Conservation (phyloP, 371 early-diverging fungal genomes). For the Chytridium lagenaria region DNA sequence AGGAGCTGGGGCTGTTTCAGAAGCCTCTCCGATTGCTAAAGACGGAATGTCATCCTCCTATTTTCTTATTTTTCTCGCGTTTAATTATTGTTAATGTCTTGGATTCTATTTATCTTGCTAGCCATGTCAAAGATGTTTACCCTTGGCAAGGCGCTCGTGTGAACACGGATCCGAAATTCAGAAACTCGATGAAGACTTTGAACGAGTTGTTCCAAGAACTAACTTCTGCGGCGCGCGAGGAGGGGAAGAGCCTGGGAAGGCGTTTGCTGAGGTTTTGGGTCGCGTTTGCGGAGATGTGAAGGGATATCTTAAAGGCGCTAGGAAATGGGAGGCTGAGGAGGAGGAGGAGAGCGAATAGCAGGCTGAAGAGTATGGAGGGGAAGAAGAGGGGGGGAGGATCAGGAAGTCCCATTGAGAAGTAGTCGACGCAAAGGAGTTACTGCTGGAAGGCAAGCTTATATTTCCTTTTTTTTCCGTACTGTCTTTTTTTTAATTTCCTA, state of each 20-base stretch:
- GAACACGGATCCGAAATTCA: constrained; percentile 7
- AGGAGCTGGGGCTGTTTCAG: neutral
- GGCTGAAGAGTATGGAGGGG: neutral
- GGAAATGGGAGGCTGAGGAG: neutral
- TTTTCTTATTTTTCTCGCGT: neutral
- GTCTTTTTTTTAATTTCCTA: neutral
- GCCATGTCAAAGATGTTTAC: neutral
- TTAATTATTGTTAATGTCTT: neutral
- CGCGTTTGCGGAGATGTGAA: neutral
- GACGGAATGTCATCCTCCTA: neutral
- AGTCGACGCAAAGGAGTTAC: neutral
- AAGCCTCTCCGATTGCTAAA: neutral
- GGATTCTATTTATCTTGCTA: neutral
- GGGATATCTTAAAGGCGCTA: neutral
- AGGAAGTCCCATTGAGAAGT: constrained; percentile 10
- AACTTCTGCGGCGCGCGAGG: neutral
- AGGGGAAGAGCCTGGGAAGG: constrained; percentile 1
- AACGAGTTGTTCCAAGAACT: constrained; percentile 4
- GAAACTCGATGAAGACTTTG: neutral
- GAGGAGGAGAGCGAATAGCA: neutral
- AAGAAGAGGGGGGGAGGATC: neutral
- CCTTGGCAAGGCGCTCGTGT: constrained; percentile 1
- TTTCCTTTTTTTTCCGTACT: neutral
- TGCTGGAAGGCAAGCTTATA: neutral
- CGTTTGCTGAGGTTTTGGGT: neutral